Conservation (phyloP, 345 rosid genomes). For the Eucalyptus fibrosa region DNA sequence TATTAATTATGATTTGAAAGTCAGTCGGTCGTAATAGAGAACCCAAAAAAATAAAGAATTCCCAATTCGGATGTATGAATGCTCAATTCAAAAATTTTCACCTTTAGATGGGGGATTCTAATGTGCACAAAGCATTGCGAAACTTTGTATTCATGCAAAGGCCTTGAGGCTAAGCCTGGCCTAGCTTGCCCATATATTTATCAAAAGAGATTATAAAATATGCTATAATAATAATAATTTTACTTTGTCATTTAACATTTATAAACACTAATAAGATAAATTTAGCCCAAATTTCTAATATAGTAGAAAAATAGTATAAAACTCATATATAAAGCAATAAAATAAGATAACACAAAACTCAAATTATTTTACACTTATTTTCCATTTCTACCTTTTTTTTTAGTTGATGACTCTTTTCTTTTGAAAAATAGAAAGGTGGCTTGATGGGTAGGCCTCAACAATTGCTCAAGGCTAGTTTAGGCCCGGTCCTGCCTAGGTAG, state of each 20-base stretch:
- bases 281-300: neutral
- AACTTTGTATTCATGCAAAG: neutral
- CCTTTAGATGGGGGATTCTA: neutral
- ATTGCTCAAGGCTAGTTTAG: neutral
- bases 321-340: neutral
- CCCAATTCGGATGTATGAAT: neutral
- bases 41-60: neutral
- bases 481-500: neutral
- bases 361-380: neutral
- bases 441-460: neutral
- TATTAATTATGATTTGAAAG: neutral
- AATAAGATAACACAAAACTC: neutral
- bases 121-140: neutral
- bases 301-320: neutral
- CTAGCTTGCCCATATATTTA: neutral
- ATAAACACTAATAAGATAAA: neutral
- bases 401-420: neutral
- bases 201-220: neutral
- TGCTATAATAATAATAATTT: neutral
- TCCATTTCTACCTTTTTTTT: neutral
- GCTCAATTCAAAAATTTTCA: neutral
- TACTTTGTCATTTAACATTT: neutral
- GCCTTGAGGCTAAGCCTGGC: neutral
- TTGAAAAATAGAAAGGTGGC: neutral
- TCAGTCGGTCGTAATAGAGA: neutral